Evolutionary conservation across 1,139 yeast genomes (phyloP), one percentile per base, ranked within the genome.

Genomic region (Suhomyces choctaworum): DNA sequence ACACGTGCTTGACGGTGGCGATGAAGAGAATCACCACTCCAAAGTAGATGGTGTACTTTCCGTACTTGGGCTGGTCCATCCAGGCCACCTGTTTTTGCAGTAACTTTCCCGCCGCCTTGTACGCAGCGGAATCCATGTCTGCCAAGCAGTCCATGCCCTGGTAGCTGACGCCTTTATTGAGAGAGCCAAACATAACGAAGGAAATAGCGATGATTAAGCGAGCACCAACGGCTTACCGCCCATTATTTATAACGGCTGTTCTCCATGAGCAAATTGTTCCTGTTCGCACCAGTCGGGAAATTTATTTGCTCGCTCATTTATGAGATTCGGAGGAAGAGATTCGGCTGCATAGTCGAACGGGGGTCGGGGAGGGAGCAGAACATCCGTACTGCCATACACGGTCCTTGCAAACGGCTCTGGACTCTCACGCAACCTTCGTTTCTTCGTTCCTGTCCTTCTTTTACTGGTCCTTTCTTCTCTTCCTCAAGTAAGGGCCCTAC

Each of bases 141-240:
- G 58, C 58, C 4, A 73, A 33, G 51, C 81, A 76, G 56, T 76
- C 75, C 42, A 73, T 53, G 1, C 76, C 79, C 14, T 70, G 48
- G 47, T 21, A 33, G 7, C 17, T 21, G 7, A 29, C 32, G 5
- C 10, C 7, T 28, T 35, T 27, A 15, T 36, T 36, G 15, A 10
- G 24, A 10, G 23, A 23, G 27, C 25, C 35, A 29, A 36, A 25
- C 39, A 36, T 36, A 22, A 7, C 12, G 13, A 14, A 22, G 11
- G 25, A 22, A 11, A 3, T 4, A 22, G 5, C n/a, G n/a, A n/a
- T n/a, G n/a, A n/a, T n/a, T n/a, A n/a, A n/a, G n/a, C n/a, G n/a
- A n/a, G n/a, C n/a, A n/a, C n/a, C n/a, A n/a, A n/a, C 21, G 12
- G 26, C 10, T 22, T 12, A 21, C 11, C 23, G 29, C 24, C 16